phyloP scores from a whole-genome alignment of 257 asterid species.

The Rehmannia glutinosa region DNA sequence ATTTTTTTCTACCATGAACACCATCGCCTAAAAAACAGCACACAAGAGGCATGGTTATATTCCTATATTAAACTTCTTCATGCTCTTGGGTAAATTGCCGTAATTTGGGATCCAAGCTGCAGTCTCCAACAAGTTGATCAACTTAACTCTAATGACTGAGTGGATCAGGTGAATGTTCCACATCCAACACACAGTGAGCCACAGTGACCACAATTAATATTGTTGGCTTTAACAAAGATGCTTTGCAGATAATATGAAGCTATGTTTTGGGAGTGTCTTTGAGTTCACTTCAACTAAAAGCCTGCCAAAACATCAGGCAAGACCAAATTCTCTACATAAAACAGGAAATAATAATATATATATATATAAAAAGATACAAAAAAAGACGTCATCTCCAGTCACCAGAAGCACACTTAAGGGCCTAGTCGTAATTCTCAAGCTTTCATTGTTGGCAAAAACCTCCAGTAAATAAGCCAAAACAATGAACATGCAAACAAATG shows the following conservation, averaged over 20 bases:
- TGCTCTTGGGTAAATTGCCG: background rate
- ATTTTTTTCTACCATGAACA: background rate
- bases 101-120: background rate
- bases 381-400: background rate
- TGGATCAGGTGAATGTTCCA: background rate
- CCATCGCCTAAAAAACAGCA: background rate
- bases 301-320: background rate
- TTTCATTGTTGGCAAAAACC: background rate
- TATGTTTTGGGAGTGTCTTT: background rate
- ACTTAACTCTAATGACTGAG: slow-evolving; percentile 6
- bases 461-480: background rate
- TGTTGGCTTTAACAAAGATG: background rate
- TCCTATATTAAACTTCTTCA: background rate
- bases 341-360: background rate
- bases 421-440: background rate
- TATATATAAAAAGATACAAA: background rate
- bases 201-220: background rate
- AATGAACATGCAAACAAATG: background rate
- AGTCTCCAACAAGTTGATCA: background rate
- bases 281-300: slow-evolving; percentile 1
- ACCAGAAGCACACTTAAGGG: slow-evolving; percentile 1
- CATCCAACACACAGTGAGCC: background rate
- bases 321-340: background rate
- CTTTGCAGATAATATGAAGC: background rate
- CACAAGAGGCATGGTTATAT: background rate